A percentile compares a stretch with the other conserved stretches of the same genome.
These are phyloP conservation scores for Batkoa obscura DNA, from an alignment of 371 early-diverging fungal genomes.

Conservation along the genomic window DNA sequence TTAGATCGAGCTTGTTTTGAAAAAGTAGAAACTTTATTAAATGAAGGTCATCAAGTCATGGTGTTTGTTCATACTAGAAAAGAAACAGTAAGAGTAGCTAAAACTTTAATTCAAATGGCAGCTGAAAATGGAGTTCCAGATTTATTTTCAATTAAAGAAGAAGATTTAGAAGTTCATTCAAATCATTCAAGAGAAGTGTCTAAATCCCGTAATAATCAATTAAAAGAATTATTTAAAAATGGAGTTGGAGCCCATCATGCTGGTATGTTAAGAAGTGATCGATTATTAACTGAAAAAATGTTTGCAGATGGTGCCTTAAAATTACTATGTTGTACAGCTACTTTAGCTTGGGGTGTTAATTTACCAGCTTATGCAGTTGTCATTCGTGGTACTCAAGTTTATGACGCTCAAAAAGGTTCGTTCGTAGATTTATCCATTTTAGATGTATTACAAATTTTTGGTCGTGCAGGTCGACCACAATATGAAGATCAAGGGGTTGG, in stretches of 20 bases:
- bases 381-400: constrained; percentile 97
- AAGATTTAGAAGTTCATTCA: constrained; percentile 5
- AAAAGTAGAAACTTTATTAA: constrained; percentile 38
- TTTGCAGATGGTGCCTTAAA: constrained; percentile 81
- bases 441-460: constrained; percentile 98
- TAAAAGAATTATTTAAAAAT: constrained; percentile 55
- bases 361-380: constrained; percentile 97
- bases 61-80: constrained; percentile 97
- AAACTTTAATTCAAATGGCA: constrained; percentile 57
- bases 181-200: constrained; percentile 19
- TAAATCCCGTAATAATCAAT: constrained; percentile 62
- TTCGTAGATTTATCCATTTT: constrained; percentile 84
- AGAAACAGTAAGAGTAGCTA: constrained; percentile 86
- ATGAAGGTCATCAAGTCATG: constrained; percentile 89
- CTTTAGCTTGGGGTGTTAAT: constrained; percentile 99
- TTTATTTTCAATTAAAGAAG: constrained; percentile 19
- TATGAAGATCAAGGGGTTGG: constrained; percentile 86
- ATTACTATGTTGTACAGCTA: constrained; percentile 96
- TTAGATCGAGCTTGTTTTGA: constrained; percentile 77
- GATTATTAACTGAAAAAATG: constrained; percentile 70
- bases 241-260: constrained; percentile 98
- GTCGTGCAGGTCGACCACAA: constrained; percentile 97
- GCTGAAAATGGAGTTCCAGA: constrained; percentile 24
- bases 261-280: constrained; percentile 83
- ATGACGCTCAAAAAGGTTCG: constrained; percentile 80